phyloP scores from a whole-genome alignment of 2,329 filamentous ascomycete genomes.

The Colletotrichum sansevieriae region DNA sequence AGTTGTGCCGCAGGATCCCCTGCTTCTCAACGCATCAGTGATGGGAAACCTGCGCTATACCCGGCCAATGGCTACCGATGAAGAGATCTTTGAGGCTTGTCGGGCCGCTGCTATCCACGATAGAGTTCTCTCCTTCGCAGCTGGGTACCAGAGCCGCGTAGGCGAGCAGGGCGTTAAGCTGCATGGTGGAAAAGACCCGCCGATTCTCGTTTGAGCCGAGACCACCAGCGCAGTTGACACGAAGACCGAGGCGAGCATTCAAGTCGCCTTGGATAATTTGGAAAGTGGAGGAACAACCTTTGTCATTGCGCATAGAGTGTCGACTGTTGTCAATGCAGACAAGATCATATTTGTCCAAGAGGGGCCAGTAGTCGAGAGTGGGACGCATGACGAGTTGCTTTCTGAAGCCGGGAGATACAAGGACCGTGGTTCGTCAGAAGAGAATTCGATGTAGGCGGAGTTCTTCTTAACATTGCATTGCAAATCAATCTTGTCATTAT shows the following conservation, averaged over 20 bases:
- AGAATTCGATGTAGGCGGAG: not conserved
- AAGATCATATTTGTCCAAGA: slow-evolving; percentile 25
- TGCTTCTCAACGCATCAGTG: no score
- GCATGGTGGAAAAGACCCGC: slow-evolving; percentile 77
- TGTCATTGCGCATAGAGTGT: slow-evolving; percentile 35
- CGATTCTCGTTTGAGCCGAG: slow-evolving; percentile 78
- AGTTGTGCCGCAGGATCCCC: no score
- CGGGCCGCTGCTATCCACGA: no score
- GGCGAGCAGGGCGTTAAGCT: slow-evolving; percentile 75
- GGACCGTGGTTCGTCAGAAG: slow-evolving; percentile 43
- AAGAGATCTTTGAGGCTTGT: no score
- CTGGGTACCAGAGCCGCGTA: no score
- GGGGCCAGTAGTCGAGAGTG: slow-evolving; percentile 16
- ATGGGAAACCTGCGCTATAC: no score
- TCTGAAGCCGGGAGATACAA: slow-evolving; percentile 66
- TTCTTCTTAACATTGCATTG: not conserved
- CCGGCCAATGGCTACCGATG: no score
- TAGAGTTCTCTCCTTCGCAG: no score
- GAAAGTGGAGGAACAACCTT: slow-evolving; percentile 57
- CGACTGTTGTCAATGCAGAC: slow-evolving; percentile 26
- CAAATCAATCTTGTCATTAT: not conserved
- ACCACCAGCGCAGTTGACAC: slow-evolving; percentile 75
- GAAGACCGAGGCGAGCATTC: slow-evolving; percentile 74
- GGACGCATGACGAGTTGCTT: slow-evolving; percentile 15
- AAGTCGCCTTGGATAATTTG: slow-evolving; percentile 67